Percentiles rank a stretch among this genome's conserved stretches.
Conservation (phyloP, 2,329 filamentous ascomycete species). For the Colletotrichum orbiculare region DNA sequence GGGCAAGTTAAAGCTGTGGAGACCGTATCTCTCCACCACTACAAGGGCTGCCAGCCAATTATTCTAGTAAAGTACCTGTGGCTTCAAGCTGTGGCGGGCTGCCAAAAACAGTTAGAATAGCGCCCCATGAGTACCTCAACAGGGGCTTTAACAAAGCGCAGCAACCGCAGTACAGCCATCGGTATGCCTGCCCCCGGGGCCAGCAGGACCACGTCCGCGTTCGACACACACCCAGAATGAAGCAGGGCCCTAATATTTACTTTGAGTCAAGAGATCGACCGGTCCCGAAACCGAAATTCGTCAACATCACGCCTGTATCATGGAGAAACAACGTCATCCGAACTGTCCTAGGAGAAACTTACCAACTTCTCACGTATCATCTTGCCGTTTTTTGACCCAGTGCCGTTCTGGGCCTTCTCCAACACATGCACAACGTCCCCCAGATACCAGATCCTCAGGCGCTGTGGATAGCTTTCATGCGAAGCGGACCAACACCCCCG, state of each 20-base stretch:
- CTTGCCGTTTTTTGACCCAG: neutral
- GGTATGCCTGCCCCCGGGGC: neutral
- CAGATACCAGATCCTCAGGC: conserved; percentile 8
- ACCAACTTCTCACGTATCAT: neutral
- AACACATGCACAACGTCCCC: neutral
- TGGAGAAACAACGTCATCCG: conserved; percentile 32
- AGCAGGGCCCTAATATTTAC: too few species aligned
- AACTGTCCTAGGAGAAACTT: conserved; percentile 5
- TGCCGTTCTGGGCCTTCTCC: too few species aligned
- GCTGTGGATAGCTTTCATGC: conserved; percentile 3
- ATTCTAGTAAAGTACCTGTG: too few species aligned
- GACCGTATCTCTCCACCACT: too few species aligned
- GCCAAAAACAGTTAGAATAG: too few species aligned
- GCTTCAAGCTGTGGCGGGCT: too few species aligned
- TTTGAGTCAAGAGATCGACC: conserved; percentile 11
- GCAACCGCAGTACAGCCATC: neutral
- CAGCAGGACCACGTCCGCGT: too few species aligned
- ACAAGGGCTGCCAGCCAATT: too few species aligned
- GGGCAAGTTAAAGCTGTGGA: too few species aligned
- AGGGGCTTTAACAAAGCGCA: too few species aligned
- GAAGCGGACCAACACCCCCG: conserved; percentile 18
- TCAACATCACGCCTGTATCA: conserved; percentile 5
- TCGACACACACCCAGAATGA: too few species aligned
- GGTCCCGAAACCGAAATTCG: conserved; percentile 17
- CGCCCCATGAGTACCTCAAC: too few species aligned